These are phyloP conservation scores for Sporisorium exsertum DNA, from an alignment of 1,284 basidiomycete genomes.

Conservation along the genomic window DNA sequence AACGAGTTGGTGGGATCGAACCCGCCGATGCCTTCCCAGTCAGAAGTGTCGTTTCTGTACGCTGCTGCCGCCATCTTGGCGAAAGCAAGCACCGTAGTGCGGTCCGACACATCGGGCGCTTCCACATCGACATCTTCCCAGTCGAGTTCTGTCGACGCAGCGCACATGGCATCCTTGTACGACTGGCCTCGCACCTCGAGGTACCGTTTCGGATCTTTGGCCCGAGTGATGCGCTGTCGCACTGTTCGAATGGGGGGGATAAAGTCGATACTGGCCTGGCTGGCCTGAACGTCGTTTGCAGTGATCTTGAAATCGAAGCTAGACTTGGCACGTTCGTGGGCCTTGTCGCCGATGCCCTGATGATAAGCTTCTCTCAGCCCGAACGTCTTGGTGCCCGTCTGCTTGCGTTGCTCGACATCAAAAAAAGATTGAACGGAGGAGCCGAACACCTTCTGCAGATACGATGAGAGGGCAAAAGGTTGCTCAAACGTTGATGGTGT, in stretches of 20 bases:
- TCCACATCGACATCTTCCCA: conserved; percentile 73
- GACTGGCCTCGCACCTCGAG: conserved; percentile 45
- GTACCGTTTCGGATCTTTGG: conserved; percentile 36
- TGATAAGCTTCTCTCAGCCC: conserved; percentile 48
- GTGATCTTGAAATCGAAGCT: conserved; percentile 39
- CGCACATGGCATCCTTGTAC: conserved; percentile 44
- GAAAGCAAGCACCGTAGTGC: conserved; percentile 81
- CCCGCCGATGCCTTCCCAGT: conserved; percentile 64
- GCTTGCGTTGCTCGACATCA: neutral
- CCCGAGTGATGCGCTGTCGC: conserved; percentile 42
- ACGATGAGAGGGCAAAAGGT: conserved; percentile 28
- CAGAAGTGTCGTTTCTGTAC: conserved; percentile 72
- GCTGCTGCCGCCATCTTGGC: conserved; percentile 97
- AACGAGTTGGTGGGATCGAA: conserved; percentile 76
- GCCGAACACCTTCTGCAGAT: conserved; percentile 23
- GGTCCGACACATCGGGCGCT: conserved; percentile 77
- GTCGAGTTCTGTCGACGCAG: conserved; percentile 41
- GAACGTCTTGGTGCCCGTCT: conserved; percentile 20
- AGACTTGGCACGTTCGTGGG: conserved; percentile 33
- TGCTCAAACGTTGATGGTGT: conserved; percentile 15
- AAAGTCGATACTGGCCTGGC: conserved; percentile 14
- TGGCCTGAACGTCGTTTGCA: conserved; percentile 23
- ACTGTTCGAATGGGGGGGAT: conserved; percentile 42
- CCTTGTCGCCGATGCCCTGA: conserved; percentile 38
- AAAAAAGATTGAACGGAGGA: conserved; percentile 10